Percentiles rank a stretch among this genome's conserved stretches.
Conservation (phyloP, 176 grass and related monocot species). For the barley (Hordeum vulgare) region MorexV3_pseudomolecules_assembly NC_058520.1:501640962-501641461, state of each 20-base stretch:
- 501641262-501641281: too few species aligned
- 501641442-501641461: conserved; percentile 5
- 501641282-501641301: too few species aligned
- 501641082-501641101: background rate
- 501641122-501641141: background rate
- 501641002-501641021: conserved; percentile 1
- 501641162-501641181: background rate
- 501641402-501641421: background rate
- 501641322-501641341: background rate
- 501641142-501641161: too few species aligned
- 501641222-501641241: too few species aligned
- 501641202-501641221: background rate
- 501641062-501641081: background rate
- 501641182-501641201: background rate
- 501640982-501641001: background rate
- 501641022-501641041: conserved; percentile 6
- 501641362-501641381: background rate
- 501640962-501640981: background rate
- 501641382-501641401: background rate
- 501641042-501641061: background rate
- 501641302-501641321: too few species aligned
- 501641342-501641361: background rate
- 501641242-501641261: too few species aligned
- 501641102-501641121: background rate
- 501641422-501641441: background rate